phyloP scores from a whole-genome alignment of 805 yeast species.

The Priceomyces carsonii region DNA sequence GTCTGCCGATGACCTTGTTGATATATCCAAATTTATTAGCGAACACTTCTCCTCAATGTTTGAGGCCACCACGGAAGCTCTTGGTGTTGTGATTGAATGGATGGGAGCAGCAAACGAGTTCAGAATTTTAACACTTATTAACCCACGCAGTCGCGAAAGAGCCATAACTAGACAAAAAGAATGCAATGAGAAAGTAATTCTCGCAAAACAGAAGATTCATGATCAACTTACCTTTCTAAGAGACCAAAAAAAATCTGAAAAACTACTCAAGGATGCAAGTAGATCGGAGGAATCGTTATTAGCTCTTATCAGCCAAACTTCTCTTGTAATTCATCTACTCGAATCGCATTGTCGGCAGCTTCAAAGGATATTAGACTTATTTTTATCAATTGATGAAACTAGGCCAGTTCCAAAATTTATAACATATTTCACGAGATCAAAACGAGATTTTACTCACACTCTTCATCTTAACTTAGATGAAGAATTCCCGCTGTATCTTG shows the following conservation, averaged over 20 bases:
- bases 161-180: slow-evolving; percentile 16
- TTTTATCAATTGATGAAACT: slow-evolving; percentile 20
- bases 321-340: slow-evolving; percentile 20
- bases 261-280: slow-evolving; percentile 6
- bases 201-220: slow-evolving; percentile 12
- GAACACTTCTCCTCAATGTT: slow-evolving; percentile 17
- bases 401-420: slow-evolving; percentile 20
- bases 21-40: slow-evolving; percentile 20
- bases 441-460: slow-evolving; percentile 7
- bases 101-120: slow-evolving; percentile 28
- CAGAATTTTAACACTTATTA: slow-evolving; percentile 16
- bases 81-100: slow-evolving; percentile 24
- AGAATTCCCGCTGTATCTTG: slow-evolving; percentile 6
- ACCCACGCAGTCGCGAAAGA: slow-evolving; percentile 11
- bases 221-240: slow-evolving; percentile 10
- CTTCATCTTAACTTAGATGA: slow-evolving; percentile 4
- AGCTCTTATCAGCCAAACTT: slow-evolving; percentile 24
- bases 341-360: slow-evolving; percentile 16
- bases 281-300: slow-evolving; percentile 26
- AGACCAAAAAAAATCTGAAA: slow-evolving; percentile 7
- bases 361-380: slow-evolving; percentile 17
- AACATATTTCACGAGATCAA: slow-evolving; percentile 16
- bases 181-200: slow-evolving; percentile 13
- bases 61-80: slow-evolving; percentile 15
- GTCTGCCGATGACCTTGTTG: slow-evolving; percentile 24